Conservation (phyloP, 352 stramenopile species). For the Phytopythium litorale region DNA sequence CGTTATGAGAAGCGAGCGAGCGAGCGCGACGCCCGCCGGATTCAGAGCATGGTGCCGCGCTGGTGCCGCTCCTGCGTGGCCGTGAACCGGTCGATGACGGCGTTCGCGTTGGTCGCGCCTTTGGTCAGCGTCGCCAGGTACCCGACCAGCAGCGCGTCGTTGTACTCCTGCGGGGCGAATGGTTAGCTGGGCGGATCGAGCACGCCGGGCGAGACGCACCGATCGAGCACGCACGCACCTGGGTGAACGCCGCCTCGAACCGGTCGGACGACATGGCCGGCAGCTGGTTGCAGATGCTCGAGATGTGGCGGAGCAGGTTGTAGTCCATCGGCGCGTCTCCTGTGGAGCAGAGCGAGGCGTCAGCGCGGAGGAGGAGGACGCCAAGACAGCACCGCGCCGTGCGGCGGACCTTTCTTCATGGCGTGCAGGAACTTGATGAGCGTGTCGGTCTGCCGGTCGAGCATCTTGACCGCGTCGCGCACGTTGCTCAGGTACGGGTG, state of each 20-base stretch:
- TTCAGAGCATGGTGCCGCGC: conserved; percentile 48
- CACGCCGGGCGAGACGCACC: too few species aligned
- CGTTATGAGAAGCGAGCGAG: too few species aligned
- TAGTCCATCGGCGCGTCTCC: conserved; percentile 71
- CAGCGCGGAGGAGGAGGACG: neutral
- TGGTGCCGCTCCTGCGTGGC: conserved; percentile 67
- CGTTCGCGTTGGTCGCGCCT: conserved; percentile 70
- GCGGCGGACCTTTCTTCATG: conserved; percentile 53
- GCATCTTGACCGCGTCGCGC: conserved; percentile 82
- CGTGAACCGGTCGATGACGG: conserved; percentile 76
- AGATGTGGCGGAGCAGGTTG: conserved; percentile 80
- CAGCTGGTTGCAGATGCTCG: conserved; percentile 82
- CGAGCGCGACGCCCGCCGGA: too few species aligned
- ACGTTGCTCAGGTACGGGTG: conserved; percentile 78
- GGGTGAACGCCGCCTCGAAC: conserved; percentile 70
- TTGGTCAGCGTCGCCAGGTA: conserved; percentile 86
- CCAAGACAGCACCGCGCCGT: neutral
- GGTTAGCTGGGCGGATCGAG: too few species aligned
- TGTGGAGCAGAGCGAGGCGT: neutral
- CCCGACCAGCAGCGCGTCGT: conserved; percentile 75
- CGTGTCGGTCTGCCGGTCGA: conserved; percentile 77
- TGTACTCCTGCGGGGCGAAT: conserved; percentile 49
- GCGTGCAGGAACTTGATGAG: conserved; percentile 68
- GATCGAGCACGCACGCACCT: conserved; percentile 19
- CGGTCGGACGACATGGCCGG: conserved; percentile 69